A percentile compares a stretch with the other conserved stretches of the same genome.
Conservation (phyloP, 169 alveolate species). For the Plasmodium ovale region DNA sequence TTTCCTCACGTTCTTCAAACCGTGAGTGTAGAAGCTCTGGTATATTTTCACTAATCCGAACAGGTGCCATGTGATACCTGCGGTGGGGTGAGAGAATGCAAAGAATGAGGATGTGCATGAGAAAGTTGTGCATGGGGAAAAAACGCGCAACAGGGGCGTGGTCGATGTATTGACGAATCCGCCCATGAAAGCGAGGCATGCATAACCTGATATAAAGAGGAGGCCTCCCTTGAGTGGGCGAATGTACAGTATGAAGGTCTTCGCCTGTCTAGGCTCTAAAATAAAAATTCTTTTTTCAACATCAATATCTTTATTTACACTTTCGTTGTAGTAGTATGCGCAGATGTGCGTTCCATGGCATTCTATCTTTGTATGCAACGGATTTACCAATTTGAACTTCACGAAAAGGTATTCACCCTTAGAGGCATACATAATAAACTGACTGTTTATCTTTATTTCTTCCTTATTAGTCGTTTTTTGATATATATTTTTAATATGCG, state of each 20-base stretch:
- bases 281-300: constrained; percentile 61
- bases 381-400: constrained; percentile 33
- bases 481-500: constrained; percentile 32
- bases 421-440: constrained; percentile 32
- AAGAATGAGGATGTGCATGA: background rate
- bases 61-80: constrained; percentile 58
- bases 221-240: constrained; percentile 24
- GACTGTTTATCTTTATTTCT: constrained; percentile 28
- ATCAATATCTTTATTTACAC: constrained; percentile 18
- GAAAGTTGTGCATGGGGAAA: background rate
- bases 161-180: too few relatives aligned
- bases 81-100: background rate
- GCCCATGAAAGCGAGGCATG: too few relatives aligned
- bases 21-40: constrained; percentile 43
- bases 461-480: constrained; percentile 22
- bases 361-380: constrained; percentile 52
- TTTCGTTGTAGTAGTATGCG: constrained; percentile 33
- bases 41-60: constrained; percentile 55
- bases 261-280: constrained; percentile 41
- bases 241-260: constrained; percentile 20
- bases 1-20: constrained; percentile 28
- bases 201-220: constrained; percentile 39
- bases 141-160: background rate
- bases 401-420: constrained; percentile 37
- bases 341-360: constrained; percentile 62